Evolutionary conservation across 306 rosid species (phyloP).

Genomic region (Nissolia schottii): DNA sequence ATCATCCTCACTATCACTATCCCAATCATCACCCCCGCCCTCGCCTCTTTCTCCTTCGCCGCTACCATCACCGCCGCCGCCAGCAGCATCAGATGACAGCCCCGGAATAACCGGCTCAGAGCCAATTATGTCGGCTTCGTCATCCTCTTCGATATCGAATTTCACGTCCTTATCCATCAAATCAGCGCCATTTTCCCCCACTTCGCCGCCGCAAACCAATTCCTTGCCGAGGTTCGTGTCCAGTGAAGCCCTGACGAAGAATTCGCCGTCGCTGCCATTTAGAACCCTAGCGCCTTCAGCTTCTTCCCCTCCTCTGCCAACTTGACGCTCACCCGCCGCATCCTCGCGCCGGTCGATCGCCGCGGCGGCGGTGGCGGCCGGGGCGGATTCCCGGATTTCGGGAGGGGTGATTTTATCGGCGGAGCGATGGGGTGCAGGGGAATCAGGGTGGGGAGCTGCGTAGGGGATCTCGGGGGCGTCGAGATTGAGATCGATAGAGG

Average conservation of each 20-base stretch:
- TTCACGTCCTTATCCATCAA: slow-evolving; percentile 66
- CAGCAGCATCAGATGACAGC: slow-evolving; percentile 28
- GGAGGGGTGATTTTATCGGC: slow-evolving; percentile 37
- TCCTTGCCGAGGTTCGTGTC: slow-evolving; percentile 24
- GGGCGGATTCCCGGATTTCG: neutral
- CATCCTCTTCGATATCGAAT: slow-evolving; percentile 93
- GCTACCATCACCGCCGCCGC: slow-evolving; percentile 7
- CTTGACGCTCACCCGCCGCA: slow-evolving; percentile 8
- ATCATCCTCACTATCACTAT: slow-evolving; percentile 92
- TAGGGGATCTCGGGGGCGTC: slow-evolving; percentile 34
- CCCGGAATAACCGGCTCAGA: slow-evolving; percentile 81
- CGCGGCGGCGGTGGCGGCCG: neutral
- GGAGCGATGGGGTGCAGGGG: slow-evolving; percentile 17
- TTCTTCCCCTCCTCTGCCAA: slow-evolving; percentile 1
- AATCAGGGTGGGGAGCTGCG: slow-evolving; percentile 35
- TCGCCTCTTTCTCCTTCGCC: slow-evolving; percentile 30
- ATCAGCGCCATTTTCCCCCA: slow-evolving; percentile 25
- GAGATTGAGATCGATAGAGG: slow-evolving; percentile 67
- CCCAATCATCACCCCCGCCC: slow-evolving; percentile 76
- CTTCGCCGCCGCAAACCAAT: slow-evolving; percentile 1
- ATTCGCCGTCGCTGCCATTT: neutral
- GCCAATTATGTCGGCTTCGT: slow-evolving; percentile 30
- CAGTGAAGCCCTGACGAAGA: neutral
- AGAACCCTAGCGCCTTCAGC: slow-evolving; percentile 7
- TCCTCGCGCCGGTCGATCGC: neutral